These are phyloP conservation scores for Thraustochytrium sp. DNA, from an alignment of 352 stramenopile genomes.

Conservation along the genomic window DNA sequence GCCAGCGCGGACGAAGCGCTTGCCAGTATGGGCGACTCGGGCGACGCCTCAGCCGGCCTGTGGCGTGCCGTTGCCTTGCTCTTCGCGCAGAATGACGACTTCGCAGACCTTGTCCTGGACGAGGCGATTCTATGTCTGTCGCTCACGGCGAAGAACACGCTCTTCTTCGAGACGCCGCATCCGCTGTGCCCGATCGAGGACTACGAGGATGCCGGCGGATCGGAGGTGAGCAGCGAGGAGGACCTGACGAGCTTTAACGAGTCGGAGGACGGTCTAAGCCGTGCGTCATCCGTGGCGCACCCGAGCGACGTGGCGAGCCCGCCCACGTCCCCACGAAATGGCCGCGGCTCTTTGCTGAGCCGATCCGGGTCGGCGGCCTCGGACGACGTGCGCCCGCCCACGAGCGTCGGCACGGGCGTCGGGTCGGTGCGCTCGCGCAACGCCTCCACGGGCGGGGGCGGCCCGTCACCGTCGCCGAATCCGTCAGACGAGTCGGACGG, in stretches of 20 bases:
- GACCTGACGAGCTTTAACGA: not conserved
- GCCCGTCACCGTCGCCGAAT: not conserved
- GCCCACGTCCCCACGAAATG: not conserved
- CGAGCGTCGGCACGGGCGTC: not conserved
- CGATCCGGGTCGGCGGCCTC: not conserved
- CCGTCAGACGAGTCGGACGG: not conserved
- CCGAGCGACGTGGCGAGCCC: not conserved
- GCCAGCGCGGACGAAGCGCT: no score
- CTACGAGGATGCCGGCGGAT: not conserved
- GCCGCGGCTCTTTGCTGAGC: not conserved
- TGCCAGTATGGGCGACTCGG: constrained; percentile 1
- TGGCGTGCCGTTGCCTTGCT: constrained; percentile 20
- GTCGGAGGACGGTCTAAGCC: not conserved
- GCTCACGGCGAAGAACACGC: constrained; percentile 24
- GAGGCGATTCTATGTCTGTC: constrained; percentile 30
- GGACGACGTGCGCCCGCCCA: not conserved
- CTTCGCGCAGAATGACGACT: constrained; percentile 15
- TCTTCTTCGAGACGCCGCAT: constrained; percentile 38
- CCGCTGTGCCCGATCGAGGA: constrained; percentile 30
- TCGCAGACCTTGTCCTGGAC: constrained; percentile 33
- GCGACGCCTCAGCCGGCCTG: not conserved
- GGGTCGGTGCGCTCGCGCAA: not conserved
- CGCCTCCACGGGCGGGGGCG: no score
- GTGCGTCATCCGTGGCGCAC: not conserved
- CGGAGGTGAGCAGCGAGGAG: not conserved